A percentile compares a stretch with the other conserved stretches of the same genome.
phyloP scores from a whole-genome alignment of 305 asterid species.

The Fraxinus xanthoxyloides region DNA sequence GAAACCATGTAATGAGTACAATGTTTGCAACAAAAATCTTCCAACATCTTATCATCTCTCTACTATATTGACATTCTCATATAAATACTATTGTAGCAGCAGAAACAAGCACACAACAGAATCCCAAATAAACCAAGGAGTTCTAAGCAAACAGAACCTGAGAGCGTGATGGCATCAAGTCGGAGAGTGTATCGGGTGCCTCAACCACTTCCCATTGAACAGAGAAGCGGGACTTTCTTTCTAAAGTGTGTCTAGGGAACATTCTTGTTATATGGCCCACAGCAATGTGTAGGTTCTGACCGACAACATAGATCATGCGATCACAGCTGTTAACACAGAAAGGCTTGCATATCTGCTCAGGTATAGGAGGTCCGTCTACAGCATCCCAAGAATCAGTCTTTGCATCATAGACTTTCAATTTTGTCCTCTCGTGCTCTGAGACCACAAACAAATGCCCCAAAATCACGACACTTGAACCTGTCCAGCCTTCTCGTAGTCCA shows the following conservation, averaged over 20 bases:
- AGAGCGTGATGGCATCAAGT: constrained; percentile 76
- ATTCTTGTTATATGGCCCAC: constrained; percentile 55
- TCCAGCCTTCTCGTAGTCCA: constrained; percentile 95
- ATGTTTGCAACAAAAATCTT: constrained; percentile 25
- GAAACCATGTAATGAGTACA: constrained; percentile 17
- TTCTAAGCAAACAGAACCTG: constrained; percentile 85
- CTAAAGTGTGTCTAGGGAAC: constrained; percentile 16
- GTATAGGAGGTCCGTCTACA: constrained; percentile 77
- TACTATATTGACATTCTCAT: constrained; percentile 17
- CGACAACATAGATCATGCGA: constrained; percentile 65
- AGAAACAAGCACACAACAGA: constrained; percentile 12
- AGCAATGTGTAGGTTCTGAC: constrained; percentile 84
- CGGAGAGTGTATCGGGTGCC: constrained; percentile 67
- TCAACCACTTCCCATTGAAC: constrained; percentile 73
- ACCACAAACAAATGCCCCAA: constrained; percentile 70
- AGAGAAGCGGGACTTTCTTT: constrained; percentile 38
- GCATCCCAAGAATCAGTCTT: constrained; percentile 74
- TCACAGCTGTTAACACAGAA: constrained; percentile 70
- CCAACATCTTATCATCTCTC: constrained; percentile 33
- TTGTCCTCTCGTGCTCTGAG: constrained; percentile 85
- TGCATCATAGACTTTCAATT: constrained; percentile 71
- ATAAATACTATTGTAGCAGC: constrained; percentile 22
- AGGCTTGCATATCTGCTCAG: constrained; percentile 91
- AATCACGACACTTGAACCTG: constrained; percentile 90
- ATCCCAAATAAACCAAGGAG: neutral